These are phyloP conservation scores for Neurospora sp. DNA, from an alignment of 495 filamentous ascomycete genomes.

Conservation along the genomic window DNA sequence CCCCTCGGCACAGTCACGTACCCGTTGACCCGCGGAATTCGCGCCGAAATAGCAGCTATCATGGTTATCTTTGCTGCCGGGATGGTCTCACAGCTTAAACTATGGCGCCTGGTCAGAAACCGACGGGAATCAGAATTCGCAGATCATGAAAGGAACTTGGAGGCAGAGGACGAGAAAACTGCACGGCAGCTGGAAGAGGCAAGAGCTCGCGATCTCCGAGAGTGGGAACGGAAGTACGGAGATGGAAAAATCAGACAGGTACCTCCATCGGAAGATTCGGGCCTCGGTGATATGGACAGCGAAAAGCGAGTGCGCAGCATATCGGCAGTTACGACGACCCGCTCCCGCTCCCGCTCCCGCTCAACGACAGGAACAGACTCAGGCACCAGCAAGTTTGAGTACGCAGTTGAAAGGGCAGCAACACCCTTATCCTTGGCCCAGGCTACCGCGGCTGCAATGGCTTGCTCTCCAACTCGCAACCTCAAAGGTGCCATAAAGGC, in stretches of 20 bases:
- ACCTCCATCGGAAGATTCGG: slow-evolving; percentile 37
- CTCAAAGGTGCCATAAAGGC: neutral
- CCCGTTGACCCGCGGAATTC: slow-evolving; percentile 77
- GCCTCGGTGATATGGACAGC: slow-evolving; percentile 41
- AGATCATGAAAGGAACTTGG: slow-evolving; percentile 46
- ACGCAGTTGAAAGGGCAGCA: slow-evolving; percentile 8
- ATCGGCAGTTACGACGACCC: slow-evolving; percentile 13
- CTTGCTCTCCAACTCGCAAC: neutral
- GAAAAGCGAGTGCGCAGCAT: slow-evolving; percentile 35
- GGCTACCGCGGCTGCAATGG: slow-evolving; percentile 19
- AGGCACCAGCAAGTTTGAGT: slow-evolving; percentile 18
- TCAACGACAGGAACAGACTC: slow-evolving; percentile 12
- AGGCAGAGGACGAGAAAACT: slow-evolving; percentile 61
- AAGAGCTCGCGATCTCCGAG: slow-evolving; percentile 53
- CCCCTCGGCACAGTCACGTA: slow-evolving; percentile 67
- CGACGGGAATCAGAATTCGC: slow-evolving; percentile 48
- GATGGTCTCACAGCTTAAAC: slow-evolving; percentile 69
- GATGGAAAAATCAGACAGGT: slow-evolving; percentile 25
- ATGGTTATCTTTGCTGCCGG: slow-evolving; percentile 65
- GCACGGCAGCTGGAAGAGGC: slow-evolving; percentile 59
- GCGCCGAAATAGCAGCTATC: slow-evolving; percentile 72
- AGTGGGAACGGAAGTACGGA: slow-evolving; percentile 78
- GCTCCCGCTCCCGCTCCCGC: slow-evolving; percentile 6
- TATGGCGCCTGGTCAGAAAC: slow-evolving; percentile 82
- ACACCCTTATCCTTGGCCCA: slow-evolving; percentile 15